These are phyloP conservation scores for Begonia masoniana DNA, from an alignment of 306 rosid species.

Conservation along the genomic window DNA sequence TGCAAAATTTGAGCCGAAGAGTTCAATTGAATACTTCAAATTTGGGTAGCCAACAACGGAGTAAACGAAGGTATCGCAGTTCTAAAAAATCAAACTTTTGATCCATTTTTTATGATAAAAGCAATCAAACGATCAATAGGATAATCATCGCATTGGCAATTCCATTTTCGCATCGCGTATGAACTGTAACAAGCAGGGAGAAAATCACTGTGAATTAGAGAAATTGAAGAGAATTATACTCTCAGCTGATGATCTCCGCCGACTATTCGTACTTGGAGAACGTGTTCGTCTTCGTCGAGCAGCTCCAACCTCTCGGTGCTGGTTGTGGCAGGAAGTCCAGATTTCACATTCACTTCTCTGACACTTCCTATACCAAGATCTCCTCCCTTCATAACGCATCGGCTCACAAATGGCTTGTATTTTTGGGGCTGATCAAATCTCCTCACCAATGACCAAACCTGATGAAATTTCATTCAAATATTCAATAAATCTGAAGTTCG, in stretches of 20 bases:
- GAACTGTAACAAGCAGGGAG: no score
- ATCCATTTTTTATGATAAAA: no score
- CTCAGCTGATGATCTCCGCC: conserved; percentile 87
- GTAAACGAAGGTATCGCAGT: neutral
- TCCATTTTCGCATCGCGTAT: no score
- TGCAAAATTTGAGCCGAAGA: conserved; percentile 16
- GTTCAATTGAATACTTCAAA: no score
- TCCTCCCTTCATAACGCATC: conserved; percentile 71
- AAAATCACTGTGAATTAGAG: no score
- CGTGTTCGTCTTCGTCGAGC: conserved; percentile 79
- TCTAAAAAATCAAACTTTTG: no score
- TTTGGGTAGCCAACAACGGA: neutral
- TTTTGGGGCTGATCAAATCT: conserved; percentile 90
- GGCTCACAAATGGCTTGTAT: conserved; percentile 82
- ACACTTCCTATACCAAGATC: conserved; percentile 84
- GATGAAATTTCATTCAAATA: conserved; percentile 14
- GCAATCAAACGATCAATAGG: no score
- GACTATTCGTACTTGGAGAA: conserved; percentile 65
- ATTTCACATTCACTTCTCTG: conserved; percentile 88
- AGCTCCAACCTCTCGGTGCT: conserved; percentile 87
- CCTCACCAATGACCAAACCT: conserved; percentile 99
- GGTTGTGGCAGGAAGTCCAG: conserved; percentile 94
- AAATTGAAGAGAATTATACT: conserved; percentile 23
- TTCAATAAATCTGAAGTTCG: no score
- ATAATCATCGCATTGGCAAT: no score